Evolutionary conservation across 176 grass and related monocot species (phyloP).

Genomic region (Musa acuminata): DNA sequence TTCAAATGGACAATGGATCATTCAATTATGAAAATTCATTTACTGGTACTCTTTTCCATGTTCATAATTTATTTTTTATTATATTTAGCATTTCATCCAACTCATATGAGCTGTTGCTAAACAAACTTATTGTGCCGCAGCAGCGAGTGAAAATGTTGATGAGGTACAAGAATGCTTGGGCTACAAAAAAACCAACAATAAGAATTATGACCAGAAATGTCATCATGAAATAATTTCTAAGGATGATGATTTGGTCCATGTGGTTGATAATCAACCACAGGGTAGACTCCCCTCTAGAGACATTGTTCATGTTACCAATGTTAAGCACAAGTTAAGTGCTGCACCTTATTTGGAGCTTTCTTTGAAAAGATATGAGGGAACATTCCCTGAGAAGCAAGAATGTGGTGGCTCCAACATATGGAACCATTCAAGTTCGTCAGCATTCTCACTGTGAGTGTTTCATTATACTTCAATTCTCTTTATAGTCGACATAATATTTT

Average conservation of each 20-base stretch:
- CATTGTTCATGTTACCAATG: constrained; percentile 15
- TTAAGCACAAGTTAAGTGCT: constrained; percentile 26
- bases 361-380: constrained; percentile 69
- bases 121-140: not conserved
- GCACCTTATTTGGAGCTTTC: constrained; percentile 64
- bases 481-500: not conserved
- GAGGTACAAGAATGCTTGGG: not conserved
- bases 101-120: not conserved
- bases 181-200: constrained; percentile 13
- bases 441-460: constrained; percentile 77
- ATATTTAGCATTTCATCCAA: not conserved
- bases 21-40: not conserved
- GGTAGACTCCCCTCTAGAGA: constrained; percentile 9
- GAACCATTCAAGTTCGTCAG: constrained; percentile 85
- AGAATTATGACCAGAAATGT: constrained; percentile 14
- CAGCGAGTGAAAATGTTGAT: constrained; percentile 24
- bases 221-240: constrained; percentile 26
- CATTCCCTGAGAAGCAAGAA: constrained; percentile 34
- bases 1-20: not conserved
- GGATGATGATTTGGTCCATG: constrained; percentile 33
- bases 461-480: not conserved
- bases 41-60: not conserved
- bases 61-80: not conserved
- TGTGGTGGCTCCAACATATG: constrained; percentile 57
- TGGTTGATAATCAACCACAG: constrained; percentile 28